Evolutionary conservation across 1,284 basidiomycete genomes (phyloP).

Genomic region (Cryptococcus wingfieldii): DNA sequence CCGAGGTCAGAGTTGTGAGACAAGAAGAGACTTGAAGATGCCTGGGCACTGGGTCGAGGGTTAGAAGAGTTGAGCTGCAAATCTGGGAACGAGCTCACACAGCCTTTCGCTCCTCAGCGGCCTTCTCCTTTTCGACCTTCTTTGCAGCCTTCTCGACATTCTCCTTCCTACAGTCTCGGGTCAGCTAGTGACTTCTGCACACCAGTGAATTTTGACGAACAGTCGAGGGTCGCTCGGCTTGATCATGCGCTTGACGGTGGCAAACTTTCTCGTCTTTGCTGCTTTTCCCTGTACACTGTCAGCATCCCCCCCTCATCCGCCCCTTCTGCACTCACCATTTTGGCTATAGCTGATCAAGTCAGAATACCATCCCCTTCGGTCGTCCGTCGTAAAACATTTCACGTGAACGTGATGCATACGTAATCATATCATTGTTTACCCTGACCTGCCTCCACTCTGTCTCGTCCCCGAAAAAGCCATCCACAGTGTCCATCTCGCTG

Average conservation of each 20-base stretch:
- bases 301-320: slow-evolving; percentile 1
- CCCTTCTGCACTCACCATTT: not conserved
- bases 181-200: not conserved
- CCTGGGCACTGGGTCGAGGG: slow-evolving; percentile 20
- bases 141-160: slow-evolving; percentile 53
- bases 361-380: not conserved
- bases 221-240: slow-evolving; percentile 91
- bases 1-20: slow-evolving; percentile 94
- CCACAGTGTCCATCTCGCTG: not conserved
- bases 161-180: slow-evolving; percentile 44
- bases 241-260: slow-evolving; percentile 87
- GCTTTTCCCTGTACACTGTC: slow-evolving; percentile 67
- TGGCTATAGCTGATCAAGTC: not conserved
- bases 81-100: slow-evolving; percentile 36
- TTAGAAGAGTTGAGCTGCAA: not conserved
- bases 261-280: slow-evolving; percentile 93
- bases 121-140: slow-evolving; percentile 51
- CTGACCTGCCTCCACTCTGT: slow-evolving; percentile 3
- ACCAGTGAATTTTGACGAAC: slow-evolving; percentile 54
- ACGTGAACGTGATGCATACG: not conserved
- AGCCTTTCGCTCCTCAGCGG: slow-evolving; percentile 48
- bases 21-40: slow-evolving; percentile 72
- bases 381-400: not conserved
- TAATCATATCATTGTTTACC: not conserved
- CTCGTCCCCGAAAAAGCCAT: not conserved